Evolutionary conservation across 768 basidiomycete genomes (phyloP).

Genomic region (Auricularia auricula-judae): DNA sequence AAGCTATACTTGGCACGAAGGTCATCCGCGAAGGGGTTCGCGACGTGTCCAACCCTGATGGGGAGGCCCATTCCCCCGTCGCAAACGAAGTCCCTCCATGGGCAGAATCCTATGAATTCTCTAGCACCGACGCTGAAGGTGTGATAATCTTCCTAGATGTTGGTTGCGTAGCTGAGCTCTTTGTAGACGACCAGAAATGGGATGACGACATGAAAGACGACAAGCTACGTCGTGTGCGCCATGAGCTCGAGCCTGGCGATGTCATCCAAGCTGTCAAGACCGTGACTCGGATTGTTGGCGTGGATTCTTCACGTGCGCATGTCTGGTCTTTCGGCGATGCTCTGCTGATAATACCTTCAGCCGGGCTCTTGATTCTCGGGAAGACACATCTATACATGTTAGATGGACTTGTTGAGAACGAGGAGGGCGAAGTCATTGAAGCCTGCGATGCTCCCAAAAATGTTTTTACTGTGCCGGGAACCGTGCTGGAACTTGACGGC

Average conservation of each 20-base stretch:
- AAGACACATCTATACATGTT: constrained; percentile 79
- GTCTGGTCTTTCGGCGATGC: neutral
- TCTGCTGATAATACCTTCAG: constrained; percentile 23
- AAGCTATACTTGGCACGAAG: constrained; percentile 29
- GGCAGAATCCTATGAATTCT: constrained; percentile 62
- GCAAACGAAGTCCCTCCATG: constrained; percentile 60
- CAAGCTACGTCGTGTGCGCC: constrained; percentile 77
- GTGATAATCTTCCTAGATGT: constrained; percentile 7
- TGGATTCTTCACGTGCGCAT: constrained; percentile 82
- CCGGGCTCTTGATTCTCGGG: constrained; percentile 82
- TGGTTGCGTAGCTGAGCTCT: neutral
- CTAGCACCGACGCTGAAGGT: constrained; percentile 55
- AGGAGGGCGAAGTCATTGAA: constrained; percentile 82
- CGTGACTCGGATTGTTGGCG: constrained; percentile 78
- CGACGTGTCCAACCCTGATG: constrained; percentile 40
- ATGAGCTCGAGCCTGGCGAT: constrained; percentile 82
- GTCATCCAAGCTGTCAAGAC: constrained; percentile 80
- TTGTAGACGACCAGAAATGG: constrained; percentile 37
- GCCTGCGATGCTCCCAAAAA: constrained; percentile 75
- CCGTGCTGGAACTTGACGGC: constrained; percentile 67
- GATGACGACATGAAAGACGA: constrained; percentile 76
- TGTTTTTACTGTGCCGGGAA: constrained; percentile 76
- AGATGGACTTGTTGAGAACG: constrained; percentile 78
- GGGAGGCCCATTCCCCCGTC: constrained; percentile 37
- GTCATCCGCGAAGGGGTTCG: constrained; percentile 35